phyloP scores from a whole-genome alignment of 2,329 filamentous ascomycete species.

The Penicillium sp. region DNA sequence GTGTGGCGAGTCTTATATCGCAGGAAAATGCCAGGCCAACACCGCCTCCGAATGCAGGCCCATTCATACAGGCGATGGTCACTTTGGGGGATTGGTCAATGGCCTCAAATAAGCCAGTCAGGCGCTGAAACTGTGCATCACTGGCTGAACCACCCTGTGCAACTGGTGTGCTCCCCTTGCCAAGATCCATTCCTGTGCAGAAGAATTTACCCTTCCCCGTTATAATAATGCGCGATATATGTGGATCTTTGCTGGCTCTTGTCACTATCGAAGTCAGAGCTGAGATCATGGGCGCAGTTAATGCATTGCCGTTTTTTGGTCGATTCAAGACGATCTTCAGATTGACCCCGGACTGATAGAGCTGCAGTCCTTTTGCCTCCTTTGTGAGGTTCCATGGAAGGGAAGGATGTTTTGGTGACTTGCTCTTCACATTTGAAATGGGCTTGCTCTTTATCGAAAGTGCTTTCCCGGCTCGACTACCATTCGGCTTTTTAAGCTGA shows the following conservation, averaged over 20 bases:
- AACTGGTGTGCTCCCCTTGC: constrained; percentile 20
- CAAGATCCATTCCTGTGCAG: constrained; percentile 44
- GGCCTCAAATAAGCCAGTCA: constrained; percentile 34
- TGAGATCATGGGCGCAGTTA: constrained; percentile 39
- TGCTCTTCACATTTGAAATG: too few species aligned
- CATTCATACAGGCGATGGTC: constrained; percentile 44
- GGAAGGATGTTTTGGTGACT: too few species aligned
- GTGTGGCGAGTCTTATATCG: too few species aligned
- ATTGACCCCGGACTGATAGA: constrained; percentile 32
- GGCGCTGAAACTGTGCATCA: constrained; percentile 19
- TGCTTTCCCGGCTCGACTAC: constrained; percentile 14
- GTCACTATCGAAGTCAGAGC: constrained; percentile 31
- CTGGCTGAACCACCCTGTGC: constrained; percentile 17
- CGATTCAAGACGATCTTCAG: constrained; percentile 35
- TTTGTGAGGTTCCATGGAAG: constrained; percentile 19
- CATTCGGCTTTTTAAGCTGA: constrained; percentile 20
- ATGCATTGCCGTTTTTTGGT: constrained; percentile 40
- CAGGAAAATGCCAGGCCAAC: too few species aligned
- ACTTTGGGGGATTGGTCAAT: constrained; percentile 43
- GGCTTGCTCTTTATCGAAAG: too few species aligned
- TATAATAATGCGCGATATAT: constrained; percentile 38
- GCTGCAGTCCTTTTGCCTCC: constrained; percentile 24
- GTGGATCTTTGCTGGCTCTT: constrained; percentile 20
- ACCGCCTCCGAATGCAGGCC: constrained; percentile 39
- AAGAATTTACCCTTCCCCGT: constrained; percentile 40